Evolutionary conservation across 345 rosid species (phyloP).

Genomic region (Jatropha curcas): DNA sequence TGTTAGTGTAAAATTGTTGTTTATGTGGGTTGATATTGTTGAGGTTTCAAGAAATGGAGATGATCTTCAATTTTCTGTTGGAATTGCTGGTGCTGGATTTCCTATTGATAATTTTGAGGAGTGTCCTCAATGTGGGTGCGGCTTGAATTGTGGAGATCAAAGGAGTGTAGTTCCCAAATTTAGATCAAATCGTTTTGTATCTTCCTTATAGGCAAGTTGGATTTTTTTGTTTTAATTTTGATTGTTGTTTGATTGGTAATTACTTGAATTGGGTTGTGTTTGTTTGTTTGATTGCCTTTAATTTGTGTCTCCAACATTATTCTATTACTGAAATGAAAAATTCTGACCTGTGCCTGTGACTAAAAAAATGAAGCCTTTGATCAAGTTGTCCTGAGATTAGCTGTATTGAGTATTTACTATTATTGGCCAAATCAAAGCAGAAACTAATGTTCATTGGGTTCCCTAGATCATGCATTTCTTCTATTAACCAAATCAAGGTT

Average conservation of each 20-base stretch:
- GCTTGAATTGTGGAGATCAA: slow-evolving; percentile 51
- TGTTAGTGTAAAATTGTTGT: slow-evolving; percentile 58
- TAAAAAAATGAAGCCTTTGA: no score
- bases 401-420: neutral
- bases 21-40: slow-evolving; percentile 60
- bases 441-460: no score
- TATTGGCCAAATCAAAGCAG: no score
- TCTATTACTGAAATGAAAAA: no score
- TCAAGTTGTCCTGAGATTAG: neutral
- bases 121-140: slow-evolving; percentile 89
- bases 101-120: slow-evolving; percentile 63
- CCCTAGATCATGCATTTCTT: no score
- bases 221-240: slow-evolving; percentile 10
- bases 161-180: slow-evolving; percentile 18
- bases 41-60: slow-evolving; percentile 58
- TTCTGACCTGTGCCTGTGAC: neutral
- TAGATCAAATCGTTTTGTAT: slow-evolving; percentile 33
- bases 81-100: slow-evolving; percentile 63
- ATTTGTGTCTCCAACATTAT: no score
- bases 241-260: slow-evolving; percentile 6
- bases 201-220: slow-evolving; percentile 36
- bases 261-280: slow-evolving; percentile 13
- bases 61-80: slow-evolving; percentile 59
- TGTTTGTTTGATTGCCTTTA: neutral
- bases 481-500: no score